These are phyloP conservation scores for Venturia carpophila DNA, from an alignment of 2,329 filamentous ascomycete genomes.

Conservation along the genomic window DNA sequence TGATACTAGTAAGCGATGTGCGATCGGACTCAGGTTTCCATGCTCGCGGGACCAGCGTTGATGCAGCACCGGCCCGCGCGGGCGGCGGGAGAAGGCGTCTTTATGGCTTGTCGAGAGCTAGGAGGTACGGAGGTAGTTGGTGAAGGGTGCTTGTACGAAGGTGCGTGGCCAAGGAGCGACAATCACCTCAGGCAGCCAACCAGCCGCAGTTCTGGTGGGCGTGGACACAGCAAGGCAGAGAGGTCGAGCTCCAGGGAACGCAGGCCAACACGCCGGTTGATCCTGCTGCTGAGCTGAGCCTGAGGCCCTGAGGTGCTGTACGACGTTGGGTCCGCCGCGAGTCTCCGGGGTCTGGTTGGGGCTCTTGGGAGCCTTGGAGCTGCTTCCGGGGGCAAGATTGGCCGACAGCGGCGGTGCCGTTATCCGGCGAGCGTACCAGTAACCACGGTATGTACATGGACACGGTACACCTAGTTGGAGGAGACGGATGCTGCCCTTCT, in stretches of 20 bases:
- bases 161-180: too few species aligned
- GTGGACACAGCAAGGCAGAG: neutral
- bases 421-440: too few species aligned
- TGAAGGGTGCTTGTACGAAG: too few species aligned
- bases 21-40: slow-evolving; percentile 2
- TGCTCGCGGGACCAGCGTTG: neutral
- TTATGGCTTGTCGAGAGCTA: neutral
- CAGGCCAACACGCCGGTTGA: neutral
- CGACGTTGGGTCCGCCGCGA: neutral
- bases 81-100: neutral
- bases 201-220: neutral
- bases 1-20: too few species aligned
- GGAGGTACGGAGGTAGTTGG: too few species aligned
- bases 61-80: slow-evolving; percentile 2
- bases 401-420: neutral
- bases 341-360: neutral
- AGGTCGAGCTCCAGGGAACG: too few species aligned
- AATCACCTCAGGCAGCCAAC: neutral
- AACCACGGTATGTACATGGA: too few species aligned
- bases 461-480: too few species aligned
- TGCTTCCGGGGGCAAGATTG: neutral
- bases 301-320: too few species aligned
- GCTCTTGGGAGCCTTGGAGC: too few species aligned
- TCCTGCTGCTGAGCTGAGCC: slow-evolving; percentile 2
- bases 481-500: too few species aligned